Evolutionary conservation across 257 asterid genomes (phyloP).

Genomic region (Marsdenia floribunda): DNA sequence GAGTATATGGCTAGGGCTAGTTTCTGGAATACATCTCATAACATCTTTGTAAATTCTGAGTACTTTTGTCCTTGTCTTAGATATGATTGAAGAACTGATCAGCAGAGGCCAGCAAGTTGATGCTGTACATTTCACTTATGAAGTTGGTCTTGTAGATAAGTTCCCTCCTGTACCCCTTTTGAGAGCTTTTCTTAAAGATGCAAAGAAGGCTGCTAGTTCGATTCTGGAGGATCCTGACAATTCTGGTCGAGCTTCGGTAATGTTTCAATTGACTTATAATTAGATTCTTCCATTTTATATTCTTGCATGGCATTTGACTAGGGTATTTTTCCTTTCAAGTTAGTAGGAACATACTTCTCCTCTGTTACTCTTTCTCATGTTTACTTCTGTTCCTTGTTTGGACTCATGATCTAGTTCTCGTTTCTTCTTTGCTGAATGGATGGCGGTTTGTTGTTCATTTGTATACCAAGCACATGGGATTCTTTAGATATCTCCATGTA

Average conservation of each 20-base stretch:
- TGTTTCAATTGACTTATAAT: constrained; percentile 8
- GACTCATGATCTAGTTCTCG: not conserved
- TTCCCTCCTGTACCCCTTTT: constrained; percentile 96
- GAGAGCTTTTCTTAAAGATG: constrained; percentile 89
- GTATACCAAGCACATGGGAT: not conserved
- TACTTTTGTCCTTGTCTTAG: constrained; percentile 26
- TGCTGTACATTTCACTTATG: constrained; percentile 95
- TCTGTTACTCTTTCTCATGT: not conserved
- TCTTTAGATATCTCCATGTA: not conserved
- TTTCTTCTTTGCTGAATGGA: not conserved
- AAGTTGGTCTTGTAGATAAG: constrained; percentile 76
- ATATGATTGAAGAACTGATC: constrained; percentile 85
- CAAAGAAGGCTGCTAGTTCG: constrained; percentile 69
- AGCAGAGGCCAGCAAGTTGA: constrained; percentile 99
- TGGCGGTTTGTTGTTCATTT: not conserved
- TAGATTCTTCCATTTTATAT: not conserved
- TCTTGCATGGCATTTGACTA: not conserved
- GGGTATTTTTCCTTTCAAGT: not conserved
- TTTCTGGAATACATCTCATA: not conserved
- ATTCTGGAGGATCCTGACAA: constrained; percentile 77
- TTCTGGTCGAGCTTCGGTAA: constrained; percentile 90
- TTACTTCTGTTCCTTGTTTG: not conserved
- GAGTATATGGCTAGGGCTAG: not conserved
- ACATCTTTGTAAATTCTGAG: not conserved
- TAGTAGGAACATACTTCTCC: not conserved